phyloP scores from a whole-genome alignment of 805 yeast genomes.

The Teunomyces barrocoloradensis region DNA sequence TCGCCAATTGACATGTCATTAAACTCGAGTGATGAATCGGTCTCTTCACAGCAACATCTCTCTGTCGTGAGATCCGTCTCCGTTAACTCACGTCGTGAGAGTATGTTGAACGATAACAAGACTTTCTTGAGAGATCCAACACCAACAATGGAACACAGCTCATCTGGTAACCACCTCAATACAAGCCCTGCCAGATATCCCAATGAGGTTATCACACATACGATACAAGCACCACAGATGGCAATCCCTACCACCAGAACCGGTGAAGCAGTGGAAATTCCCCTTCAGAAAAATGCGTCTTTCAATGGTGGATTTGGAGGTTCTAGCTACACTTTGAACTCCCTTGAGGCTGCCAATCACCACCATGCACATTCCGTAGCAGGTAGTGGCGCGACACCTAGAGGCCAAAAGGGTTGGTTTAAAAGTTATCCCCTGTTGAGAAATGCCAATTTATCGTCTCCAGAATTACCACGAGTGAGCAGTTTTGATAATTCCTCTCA shows the following conservation, averaged over 20 bases:
- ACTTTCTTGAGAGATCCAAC: constrained; percentile 10
- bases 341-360: neutral
- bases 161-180: neutral
- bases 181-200: constrained; percentile 3
- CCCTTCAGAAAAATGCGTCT: constrained; percentile 31
- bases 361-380: constrained; percentile 8
- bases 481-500: constrained; percentile 28
- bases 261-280: constrained; percentile 78
- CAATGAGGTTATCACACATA: constrained; percentile 12
- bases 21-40: constrained; percentile 13
- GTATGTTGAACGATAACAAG: constrained; percentile 14
- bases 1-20: constrained; percentile 1
- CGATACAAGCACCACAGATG: constrained; percentile 46
- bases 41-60: constrained; percentile 24
- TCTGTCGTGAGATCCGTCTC: constrained; percentile 29
- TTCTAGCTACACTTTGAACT: constrained; percentile 1
- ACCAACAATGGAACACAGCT: neutral
- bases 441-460: constrained; percentile 12
- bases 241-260: constrained; percentile 79
- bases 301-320: constrained; percentile 9
- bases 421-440: constrained; percentile 26
- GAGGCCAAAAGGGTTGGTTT: constrained; percentile 28
- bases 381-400: constrained; percentile 14
- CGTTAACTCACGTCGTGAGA: constrained; percentile 22
- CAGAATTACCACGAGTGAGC: constrained; percentile 15